These are phyloP conservation scores for Paraphoma chrysanthemicola DNA, from an alignment of 2,329 filamentous ascomycete genomes.

Conservation along the genomic window DNA sequence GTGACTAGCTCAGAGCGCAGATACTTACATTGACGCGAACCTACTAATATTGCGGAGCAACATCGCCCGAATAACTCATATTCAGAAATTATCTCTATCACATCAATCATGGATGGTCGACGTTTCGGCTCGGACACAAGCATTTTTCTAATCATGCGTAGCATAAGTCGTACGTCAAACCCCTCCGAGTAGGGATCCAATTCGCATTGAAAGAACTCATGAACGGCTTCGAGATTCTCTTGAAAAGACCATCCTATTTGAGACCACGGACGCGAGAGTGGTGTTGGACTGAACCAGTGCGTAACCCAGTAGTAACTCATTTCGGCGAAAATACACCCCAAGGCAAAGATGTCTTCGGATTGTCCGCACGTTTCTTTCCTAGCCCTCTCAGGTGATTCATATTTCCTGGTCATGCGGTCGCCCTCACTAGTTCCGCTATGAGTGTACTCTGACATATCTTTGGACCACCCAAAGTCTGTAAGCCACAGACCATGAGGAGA, in stretches of 20 bases:
- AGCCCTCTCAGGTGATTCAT: conserved; percentile 30
- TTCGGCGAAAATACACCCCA: conserved; percentile 28
- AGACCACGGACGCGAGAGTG: not conserved
- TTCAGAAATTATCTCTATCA: too few species aligned
- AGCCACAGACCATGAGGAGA: conserved; percentile 19
- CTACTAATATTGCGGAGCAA: too few species aligned
- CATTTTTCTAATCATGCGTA: too few species aligned
- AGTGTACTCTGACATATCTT: conserved; percentile 24
- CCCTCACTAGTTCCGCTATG: conserved; percentile 22
- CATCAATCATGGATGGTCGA: too few species aligned
- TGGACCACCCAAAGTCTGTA: conserved; percentile 32
- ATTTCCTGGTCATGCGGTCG: conserved; percentile 30
- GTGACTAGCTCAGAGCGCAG: too few species aligned
- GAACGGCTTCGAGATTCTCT: not conserved
- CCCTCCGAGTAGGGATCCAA: too few species aligned
- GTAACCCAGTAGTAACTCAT: conserved; percentile 10
- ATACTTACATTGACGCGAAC: too few species aligned
- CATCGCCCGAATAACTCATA: too few species aligned
- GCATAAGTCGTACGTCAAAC: too few species aligned
- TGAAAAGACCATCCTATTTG: not conserved
- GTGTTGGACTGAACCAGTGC: not conserved
- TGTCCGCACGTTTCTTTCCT: conserved; percentile 14
- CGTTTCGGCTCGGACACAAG: too few species aligned
- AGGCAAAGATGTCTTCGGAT: conserved; percentile 29
- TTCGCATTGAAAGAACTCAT: too few species aligned